Percentiles rank a stretch among this genome's conserved stretches.
phyloP scores from a whole-genome alignment of 176 grass and related monocot genomes.

The Cocos nucifera region DNA sequence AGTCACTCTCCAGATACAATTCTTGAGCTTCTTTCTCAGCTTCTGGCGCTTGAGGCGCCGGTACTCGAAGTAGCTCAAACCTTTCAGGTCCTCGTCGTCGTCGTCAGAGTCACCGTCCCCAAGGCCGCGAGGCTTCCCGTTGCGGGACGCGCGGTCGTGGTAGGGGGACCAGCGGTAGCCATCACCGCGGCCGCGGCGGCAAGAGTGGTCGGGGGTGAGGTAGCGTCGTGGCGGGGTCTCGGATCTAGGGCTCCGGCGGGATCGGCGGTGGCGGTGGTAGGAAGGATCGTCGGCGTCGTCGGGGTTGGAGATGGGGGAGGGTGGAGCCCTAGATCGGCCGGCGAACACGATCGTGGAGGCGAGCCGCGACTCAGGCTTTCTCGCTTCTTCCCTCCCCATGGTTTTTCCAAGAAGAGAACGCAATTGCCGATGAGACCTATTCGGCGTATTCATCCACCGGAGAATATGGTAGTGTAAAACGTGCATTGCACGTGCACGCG shows the following conservation, averaged over 20 bases:
- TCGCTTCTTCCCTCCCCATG: slow-evolving; percentile 15
- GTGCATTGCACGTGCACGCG: no score
- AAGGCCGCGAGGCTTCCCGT: neutral
- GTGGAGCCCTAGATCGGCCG: slow-evolving; percentile 56
- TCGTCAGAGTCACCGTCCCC: slow-evolving; percentile 11
- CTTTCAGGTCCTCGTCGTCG: slow-evolving; percentile 61
- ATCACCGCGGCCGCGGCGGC: neutral
- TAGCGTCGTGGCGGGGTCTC: slow-evolving; percentile 4
- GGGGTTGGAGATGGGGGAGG: neutral
- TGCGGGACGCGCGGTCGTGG: slow-evolving; percentile 24
- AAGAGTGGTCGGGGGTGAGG: slow-evolving; percentile 19
- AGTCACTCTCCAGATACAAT: slow-evolving; percentile 66
- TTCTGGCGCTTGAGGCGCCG: slow-evolving; percentile 80
- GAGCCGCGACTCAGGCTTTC: slow-evolving; percentile 31
- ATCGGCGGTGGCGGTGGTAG: slow-evolving; percentile 4
- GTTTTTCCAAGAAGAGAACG: neutral
- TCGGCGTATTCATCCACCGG: no score
- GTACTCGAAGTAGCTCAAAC: slow-evolving; percentile 74
- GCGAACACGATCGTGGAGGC: slow-evolving; percentile 53
- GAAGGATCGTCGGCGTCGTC: no score
- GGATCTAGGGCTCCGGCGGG: slow-evolving; percentile 8
- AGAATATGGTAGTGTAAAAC: no score
- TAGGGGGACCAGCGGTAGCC: slow-evolving; percentile 9
- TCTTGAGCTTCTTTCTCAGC: slow-evolving; percentile 53
- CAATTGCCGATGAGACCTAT: no score